These are phyloP conservation scores for Hamamelis virginiana DNA, from an alignment of 164 flowering plant genomes.

Conservation along the genomic window DNA sequence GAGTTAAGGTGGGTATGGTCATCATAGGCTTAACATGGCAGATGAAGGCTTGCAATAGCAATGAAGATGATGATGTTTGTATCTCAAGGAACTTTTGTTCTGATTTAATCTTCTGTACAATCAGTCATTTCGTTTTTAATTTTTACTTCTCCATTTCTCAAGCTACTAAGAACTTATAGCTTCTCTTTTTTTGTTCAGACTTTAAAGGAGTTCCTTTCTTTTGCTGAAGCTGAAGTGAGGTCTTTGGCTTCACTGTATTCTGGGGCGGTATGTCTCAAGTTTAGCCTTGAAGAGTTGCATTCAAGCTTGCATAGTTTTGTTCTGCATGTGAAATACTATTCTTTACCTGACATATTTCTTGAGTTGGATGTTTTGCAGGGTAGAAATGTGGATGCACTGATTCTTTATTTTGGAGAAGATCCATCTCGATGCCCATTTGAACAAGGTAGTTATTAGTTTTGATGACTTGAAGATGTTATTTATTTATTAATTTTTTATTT, in stretches of 20 bases:
- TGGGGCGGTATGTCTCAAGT: slow-evolving; percentile 61
- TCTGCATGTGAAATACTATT: background rate
- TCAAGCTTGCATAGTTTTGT: slow-evolving; percentile 2
- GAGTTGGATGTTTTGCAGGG: slow-evolving; percentile 50
- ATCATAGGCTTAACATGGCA: too few species aligned
- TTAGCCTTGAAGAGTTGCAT: background rate
- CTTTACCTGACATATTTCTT: slow-evolving; percentile 6
- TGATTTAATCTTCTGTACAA: background rate
- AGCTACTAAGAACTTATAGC: background rate
- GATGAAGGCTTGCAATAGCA: too few species aligned
- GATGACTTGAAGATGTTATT: background rate
- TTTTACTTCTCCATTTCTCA: background rate
- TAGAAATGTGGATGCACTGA: slow-evolving; percentile 78
- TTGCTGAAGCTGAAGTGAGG: slow-evolving; percentile 85
- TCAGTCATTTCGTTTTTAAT: background rate
- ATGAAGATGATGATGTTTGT: too few species aligned
- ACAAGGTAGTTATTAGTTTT: slow-evolving; percentile 63
- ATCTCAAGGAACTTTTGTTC: too few species aligned
- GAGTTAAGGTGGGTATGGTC: too few species aligned
- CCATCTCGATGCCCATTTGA: slow-evolving; percentile 89
- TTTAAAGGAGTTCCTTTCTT: slow-evolving; percentile 68
- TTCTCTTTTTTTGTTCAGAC: slow-evolving; percentile 36
- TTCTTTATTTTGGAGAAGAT: slow-evolving; percentile 93
- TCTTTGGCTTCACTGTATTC: slow-evolving; percentile 77
- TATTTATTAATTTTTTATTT: background rate